Base-by-base conservation (phyloP, 192 early-diverging fungal species). In the Umbelopsis sp. region DNA sequence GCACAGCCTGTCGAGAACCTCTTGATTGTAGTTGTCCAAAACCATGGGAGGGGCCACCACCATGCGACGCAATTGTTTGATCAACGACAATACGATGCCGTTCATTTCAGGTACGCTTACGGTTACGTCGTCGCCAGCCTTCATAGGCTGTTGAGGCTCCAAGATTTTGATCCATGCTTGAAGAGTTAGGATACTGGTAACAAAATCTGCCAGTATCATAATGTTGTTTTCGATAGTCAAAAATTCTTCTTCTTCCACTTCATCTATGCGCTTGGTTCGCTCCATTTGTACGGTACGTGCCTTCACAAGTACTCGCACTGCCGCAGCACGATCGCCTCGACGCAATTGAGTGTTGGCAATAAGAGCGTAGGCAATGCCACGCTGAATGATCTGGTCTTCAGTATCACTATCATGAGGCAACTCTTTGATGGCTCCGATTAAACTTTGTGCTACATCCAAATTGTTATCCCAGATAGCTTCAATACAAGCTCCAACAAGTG, bases 401-500 rank as follows among this genome's bases (percentile, higher is more conserved):
- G 48, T 9, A 49, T 46, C 13, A 52, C 48, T 44, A n/a, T 69
- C 48, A 3, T 49, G 48, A 12, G 67, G 47, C 10, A 69, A 37
- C 2, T 51, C 49, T 9, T 41, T 49, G 20, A 69, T 49, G 33
- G 48, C 49, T 6, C 22, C 49, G 1, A 75, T 53, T 3, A 55
- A 53, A 2, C 20, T 4, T 67, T 79, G 70, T 16, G 67, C 71
- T 3, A 58, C 44, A 23, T 50, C 46, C 15, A 66, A 15, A 37
- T 79, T 67, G 18, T 47, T 71, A 21, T 64, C 68, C 78, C 78
- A 79, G 11, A 79, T 27, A 18, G 73, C 73, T 67, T 79, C 74
- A 20, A 79, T 67, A 25, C 73, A 70, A 21, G 78, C 74, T 18
- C 78, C 78, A 20, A 74, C 53, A 13, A 74, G 47, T 25, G 71